Conservation (phyloP, 768 basidiomycete genomes). For the Pleurotus djamor region DNA sequence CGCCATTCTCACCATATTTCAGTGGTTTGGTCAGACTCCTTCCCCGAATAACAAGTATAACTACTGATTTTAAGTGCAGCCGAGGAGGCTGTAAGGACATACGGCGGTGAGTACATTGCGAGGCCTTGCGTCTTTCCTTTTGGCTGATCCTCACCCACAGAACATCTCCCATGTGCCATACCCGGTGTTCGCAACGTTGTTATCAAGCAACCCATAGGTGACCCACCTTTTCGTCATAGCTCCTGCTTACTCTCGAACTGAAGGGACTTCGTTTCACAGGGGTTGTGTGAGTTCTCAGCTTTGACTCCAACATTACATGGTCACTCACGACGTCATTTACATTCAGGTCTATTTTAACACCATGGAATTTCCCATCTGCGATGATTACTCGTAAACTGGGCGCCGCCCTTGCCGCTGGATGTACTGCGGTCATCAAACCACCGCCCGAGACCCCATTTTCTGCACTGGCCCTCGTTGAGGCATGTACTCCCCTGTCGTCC, state of each 20-base stretch:
- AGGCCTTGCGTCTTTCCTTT: neutral
- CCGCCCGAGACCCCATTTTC: constrained; percentile 95
- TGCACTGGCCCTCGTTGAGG: constrained; percentile 88
- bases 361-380: constrained; percentile 94
- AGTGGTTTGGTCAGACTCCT: constrained; percentile 79
- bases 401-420: constrained; percentile 92
- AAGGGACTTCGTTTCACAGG: constrained; percentile 13
- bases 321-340: constrained; percentile 5
- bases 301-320: neutral
- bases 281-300: constrained; percentile 33
- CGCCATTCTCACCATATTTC: neutral
- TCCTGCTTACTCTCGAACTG: constrained; percentile 4
- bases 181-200: constrained; percentile 77
- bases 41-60: neutral
- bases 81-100: constrained; percentile 88
- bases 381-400: constrained; percentile 93
- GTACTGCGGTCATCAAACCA: constrained; percentile 93
- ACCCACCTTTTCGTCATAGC: neutral
- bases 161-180: constrained; percentile 78
- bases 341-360: constrained; percentile 71
- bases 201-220: constrained; percentile 91
- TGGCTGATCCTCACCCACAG: constrained; percentile 28
- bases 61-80: constrained; percentile 42
- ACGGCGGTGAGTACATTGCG: constrained; percentile 61
- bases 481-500: constrained; percentile 21